Percentiles rank a stretch among this genome's conserved stretches.
Conservation (phyloP, 352 stramenopile genomes). For the Aphanomyces invadans region DNA sequence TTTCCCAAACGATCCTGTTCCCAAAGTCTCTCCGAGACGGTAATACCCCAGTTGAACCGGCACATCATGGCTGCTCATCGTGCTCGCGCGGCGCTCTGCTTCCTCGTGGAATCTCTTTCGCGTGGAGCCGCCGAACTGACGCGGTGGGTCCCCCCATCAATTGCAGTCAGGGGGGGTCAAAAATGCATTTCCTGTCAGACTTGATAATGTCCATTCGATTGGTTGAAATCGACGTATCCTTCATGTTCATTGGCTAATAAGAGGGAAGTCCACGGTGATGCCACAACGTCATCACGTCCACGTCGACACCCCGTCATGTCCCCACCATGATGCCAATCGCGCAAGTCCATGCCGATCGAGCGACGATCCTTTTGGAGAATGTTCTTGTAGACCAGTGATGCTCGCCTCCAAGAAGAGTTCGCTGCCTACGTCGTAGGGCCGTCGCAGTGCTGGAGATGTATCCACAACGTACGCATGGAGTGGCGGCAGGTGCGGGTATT, state of each 20-base stretch:
- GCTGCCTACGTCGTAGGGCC: too few species aligned
- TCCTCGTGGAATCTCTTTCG: neutral
- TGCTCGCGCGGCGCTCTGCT: neutral
- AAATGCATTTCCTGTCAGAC: neutral
- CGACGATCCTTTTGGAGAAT: too few species aligned
- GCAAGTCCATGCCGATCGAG: too few species aligned
- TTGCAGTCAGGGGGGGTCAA: too few species aligned
- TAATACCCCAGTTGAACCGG: constrained; percentile 96
- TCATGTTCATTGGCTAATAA: neutral
- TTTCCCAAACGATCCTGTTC: constrained; percentile 99
- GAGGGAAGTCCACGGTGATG: neutral
- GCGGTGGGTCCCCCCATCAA: neutral
- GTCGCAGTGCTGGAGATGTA: too few species aligned
- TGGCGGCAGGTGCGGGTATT: too few species aligned
- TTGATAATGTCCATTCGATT: neutral
- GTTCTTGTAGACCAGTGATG: too few species aligned
- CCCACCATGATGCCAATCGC: too few species aligned
- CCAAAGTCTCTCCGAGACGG: constrained; percentile 97
- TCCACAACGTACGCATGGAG: too few species aligned
- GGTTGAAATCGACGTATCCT: neutral
- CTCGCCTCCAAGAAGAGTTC: too few species aligned
- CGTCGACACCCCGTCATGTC: too few species aligned
- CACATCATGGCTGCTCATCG: constrained; percentile 59
- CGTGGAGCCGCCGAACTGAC: neutral
- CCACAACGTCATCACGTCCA: neutral